Evolutionary conservation across 2,329 filamentous ascomycete genomes (phyloP), one percentile per base, ranked within the genome.

Genomic region (Canariomyces notabilis): DNA sequence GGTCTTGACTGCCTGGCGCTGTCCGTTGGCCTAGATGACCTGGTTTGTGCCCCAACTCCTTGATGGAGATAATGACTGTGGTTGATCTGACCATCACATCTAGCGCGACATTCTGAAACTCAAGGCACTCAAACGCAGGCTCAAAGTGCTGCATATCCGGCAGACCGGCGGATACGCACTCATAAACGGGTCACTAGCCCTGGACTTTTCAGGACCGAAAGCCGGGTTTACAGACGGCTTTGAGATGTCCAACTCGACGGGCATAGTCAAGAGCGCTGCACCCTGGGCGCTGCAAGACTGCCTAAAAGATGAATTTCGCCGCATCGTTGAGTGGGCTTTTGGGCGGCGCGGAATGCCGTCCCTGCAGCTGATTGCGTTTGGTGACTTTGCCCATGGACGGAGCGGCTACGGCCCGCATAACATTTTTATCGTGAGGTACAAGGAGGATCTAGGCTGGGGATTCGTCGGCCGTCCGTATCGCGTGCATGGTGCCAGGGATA

Each of bases 281-380:
- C 31, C 23, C 26, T 15, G 26, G n/a, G 14, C 14, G 6, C 29
- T 48, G 5, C 29, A 48, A 16, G 35, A 12, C 2, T 18, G 29
- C 6, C 20, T 48, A 2, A 8, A 6, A 19, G 8, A 20, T 2
- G 9, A 19, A 6, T 38, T 49, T n/a, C 42, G 19, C n/a, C 2
- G 2, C 8, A 19, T 42, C 8, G 16, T 41, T 6, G 33, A 49
- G 6, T 49, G 46, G 42, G 40, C 18, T 1, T 49, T 45, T 37
- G 46, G 46, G 2, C 46, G 32, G 15, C 6, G 23, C 0, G 46
- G 37, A 6, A 49, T 49, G 8, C 8, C 35, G 1, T 49, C 46
- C 2, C 19, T 49, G 5, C 19, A 45, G 37, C 16, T 45, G 9
- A 20, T 49, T 18, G 46, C 46, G 11, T 41, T 37, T n/a, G 46